These are phyloP conservation scores for Boletus speciosus DNA, from an alignment of 768 basidiomycete genomes.

Conservation along the genomic window DNA sequence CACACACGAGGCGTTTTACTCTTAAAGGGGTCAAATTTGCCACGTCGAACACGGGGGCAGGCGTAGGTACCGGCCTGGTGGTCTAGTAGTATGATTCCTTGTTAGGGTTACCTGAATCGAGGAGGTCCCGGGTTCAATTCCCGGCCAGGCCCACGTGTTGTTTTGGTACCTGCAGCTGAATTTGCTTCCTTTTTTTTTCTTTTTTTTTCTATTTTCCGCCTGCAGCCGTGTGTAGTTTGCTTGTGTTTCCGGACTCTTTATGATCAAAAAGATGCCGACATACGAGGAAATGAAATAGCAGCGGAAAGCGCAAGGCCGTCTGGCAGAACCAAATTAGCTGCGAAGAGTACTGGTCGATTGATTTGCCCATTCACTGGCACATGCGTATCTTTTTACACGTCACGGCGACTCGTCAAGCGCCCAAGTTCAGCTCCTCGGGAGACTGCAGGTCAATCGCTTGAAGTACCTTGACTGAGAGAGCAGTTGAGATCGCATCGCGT, in stretches of 20 bases:
- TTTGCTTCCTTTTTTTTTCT: not conserved
- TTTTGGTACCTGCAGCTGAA: constrained; percentile 4
- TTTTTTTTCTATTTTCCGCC: not conserved
- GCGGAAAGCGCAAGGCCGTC: constrained; percentile 14
- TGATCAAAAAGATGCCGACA: constrained; percentile 30
- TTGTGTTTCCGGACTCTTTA: constrained; percentile 9
- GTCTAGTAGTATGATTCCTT: constrained; percentile 68
- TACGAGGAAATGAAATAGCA: constrained; percentile 25
- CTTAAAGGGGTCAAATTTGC: not conserved
- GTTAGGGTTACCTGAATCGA: constrained; percentile 48
- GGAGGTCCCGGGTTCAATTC: constrained; percentile 90
- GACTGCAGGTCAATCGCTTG: constrained; percentile 17
- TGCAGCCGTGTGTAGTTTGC: not conserved
- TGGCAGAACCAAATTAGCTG: constrained; percentile 5
- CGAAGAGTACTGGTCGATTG: constrained; percentile 19
- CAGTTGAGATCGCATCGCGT: not conserved
- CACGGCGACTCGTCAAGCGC: constrained; percentile 39
- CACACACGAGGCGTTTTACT: not conserved
- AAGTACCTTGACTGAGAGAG: not conserved
- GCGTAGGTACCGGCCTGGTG: constrained; percentile 42
- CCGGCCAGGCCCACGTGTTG: constrained; percentile 56
- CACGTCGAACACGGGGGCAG: not conserved
- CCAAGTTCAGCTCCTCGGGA: constrained; percentile 32
- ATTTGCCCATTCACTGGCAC: constrained; percentile 13
- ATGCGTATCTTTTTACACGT: constrained; percentile 38